Base-by-base conservation (phyloP, 2,329 filamentous ascomycete genomes). In the Alternaria infectoria region DNA sequence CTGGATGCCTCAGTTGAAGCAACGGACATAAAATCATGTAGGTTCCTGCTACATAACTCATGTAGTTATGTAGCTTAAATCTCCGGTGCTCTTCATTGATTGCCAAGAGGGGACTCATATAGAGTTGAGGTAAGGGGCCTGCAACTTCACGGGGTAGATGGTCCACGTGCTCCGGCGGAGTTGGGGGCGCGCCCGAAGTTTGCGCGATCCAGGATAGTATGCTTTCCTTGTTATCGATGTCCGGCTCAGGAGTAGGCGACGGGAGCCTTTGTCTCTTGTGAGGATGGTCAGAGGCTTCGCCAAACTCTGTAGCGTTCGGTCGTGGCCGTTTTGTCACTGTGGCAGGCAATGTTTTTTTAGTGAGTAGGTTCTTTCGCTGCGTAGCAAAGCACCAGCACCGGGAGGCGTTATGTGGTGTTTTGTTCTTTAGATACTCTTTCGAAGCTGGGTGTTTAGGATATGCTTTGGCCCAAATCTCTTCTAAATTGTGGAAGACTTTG, bases 231-330 rank as follows among this genome's bases (percentile, higher is more conserved):
- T 47, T 6, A 10, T 23, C 45, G 19, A 25, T 23, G 0, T 47
- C 12, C 0, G 45, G 2, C 21, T 47, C 19, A 23, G 19, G 4
- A 6, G 4, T 47, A 23, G 21, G 45, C 8, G 45, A 23, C 45
- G 8, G 21, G 13, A 15, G 23, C 23, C 2, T n/a, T 23, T 21
- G 19, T 47, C 21, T 47, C 1, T 47, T 47, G 45, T 23, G 23
- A 3, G 2, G 1, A 23, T 1, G 2, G 10, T 4, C 7, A 3
- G 45, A 25, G 2, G 13, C 5, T 11, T 21, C 13, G 8, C 45
- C 15, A 15, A 15, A 6, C 0, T 25, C 45, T 47, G 1, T 7
- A 13, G 45, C 13, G 19, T n/a, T 5, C 2, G 19, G 45, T 47
- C 1, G 10, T 23, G 19, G 3, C 2, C 45, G 21, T 3, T 36